A percentile compares a stretch with the other conserved stretches of the same genome.
phyloP scores from a whole-genome alignment of 2,329 filamentous ascomycete genomes.

The Talaromyces sp. region DNA sequence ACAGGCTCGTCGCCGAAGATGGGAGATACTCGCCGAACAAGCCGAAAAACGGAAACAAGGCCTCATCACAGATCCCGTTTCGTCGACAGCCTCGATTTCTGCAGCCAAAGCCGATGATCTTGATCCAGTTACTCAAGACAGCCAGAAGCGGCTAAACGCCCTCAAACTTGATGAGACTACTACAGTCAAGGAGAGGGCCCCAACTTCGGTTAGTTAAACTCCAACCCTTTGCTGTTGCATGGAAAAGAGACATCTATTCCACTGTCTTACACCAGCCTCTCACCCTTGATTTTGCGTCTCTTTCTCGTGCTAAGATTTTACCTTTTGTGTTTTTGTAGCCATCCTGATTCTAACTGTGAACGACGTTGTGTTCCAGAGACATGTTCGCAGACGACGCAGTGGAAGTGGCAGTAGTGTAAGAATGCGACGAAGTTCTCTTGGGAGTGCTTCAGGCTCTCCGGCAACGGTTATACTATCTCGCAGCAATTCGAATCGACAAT shows the following conservation, averaged over 20 bases:
- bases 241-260: constrained; percentile 6
- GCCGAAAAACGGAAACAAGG: constrained; percentile 66
- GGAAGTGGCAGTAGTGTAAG: constrained; percentile 42
- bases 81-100: constrained; percentile 31
- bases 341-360: constrained; percentile 46
- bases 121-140: constrained; percentile 76
- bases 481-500: constrained; percentile 44
- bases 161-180: constrained; percentile 73
- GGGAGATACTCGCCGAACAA: constrained; percentile 80
- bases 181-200: constrained; percentile 52
- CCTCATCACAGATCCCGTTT: constrained; percentile 32
- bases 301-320: constrained; percentile 42
- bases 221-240: constrained; percentile 27
- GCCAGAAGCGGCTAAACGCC: constrained; percentile 81
- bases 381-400: constrained; percentile 40
- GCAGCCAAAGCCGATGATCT: constrained; percentile 59
- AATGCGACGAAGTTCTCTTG: constrained; percentile 37
- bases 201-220: constrained; percentile 45
- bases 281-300: constrained; percentile 23
- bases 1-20: constrained; percentile 76
- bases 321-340: constrained; percentile 23
- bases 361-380: constrained; percentile 47
- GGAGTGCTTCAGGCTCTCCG: constrained; percentile 34
- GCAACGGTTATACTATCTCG: constrained; percentile 38
- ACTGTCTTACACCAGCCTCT: constrained; percentile 13